Evolutionary conservation across 1,284 basidiomycete species (phyloP), one percentile per base, ranked within the genome.

Genomic region (Ceraceosorus guamensis): DNA sequence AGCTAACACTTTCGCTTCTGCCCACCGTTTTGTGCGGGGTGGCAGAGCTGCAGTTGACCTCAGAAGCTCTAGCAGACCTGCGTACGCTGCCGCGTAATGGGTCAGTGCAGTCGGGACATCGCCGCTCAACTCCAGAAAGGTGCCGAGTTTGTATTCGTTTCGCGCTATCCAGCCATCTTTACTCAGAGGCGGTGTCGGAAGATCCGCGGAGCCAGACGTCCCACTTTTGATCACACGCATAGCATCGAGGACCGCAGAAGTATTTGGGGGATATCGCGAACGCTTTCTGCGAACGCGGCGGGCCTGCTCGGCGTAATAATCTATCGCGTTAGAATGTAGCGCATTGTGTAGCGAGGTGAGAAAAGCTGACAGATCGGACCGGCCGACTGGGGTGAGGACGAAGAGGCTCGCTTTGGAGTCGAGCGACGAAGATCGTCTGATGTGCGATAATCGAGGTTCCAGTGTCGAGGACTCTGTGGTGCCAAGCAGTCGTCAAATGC

Each of bases 101-200:
- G 60, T 47, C 6, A 54, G 53, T 54, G 56, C 57, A 71, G 75
- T 63, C 62, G 88, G 85, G 89, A 89, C 60, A 90, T 97, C 92
- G 16, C 88, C 85, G 53, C 90, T 80, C 67, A 96, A 87, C 77
- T 98, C 93, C 0, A 92, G 90, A 76, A 97, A 96, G 63, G 88
- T 88, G 0, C 87, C 93, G 80, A 93, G 87, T 79, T 97, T 98
- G 80, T 90, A 97, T 75, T 95, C 91, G 71, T 93, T 92, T 18
- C 93, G 81, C n/a, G 93, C 89, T 0, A 85, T 87, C 91, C 93
- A 97, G 0, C 93, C 92, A 76, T 91, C 87, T 0, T 87, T 82
- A 14, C 86, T 80, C 5, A 97, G 61, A 48, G 77, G 77, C 33
- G 33, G 46, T n/a, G 44, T 31, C 35, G 46, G 44, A 7, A 65